Percentiles rank a stretch among this genome's conserved stretches.
Evolutionary conservation across 2,329 filamentous ascomycete genomes (phyloP).

Genomic region (Didymellaceae sp.): DNA sequence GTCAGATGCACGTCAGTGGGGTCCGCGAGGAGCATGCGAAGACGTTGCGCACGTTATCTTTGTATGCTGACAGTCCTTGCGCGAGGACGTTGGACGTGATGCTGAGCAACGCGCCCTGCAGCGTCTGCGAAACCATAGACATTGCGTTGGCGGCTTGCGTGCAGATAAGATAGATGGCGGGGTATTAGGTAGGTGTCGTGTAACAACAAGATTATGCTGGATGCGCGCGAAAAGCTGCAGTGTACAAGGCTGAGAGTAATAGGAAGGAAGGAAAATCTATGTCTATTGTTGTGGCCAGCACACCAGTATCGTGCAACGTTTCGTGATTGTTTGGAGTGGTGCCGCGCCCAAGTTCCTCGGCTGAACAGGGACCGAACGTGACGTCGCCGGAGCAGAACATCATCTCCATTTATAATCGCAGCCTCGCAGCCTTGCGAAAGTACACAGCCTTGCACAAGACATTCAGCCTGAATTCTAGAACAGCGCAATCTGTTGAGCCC

Average conservation of each 20-base stretch:
- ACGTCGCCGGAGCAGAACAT: slow-evolving; percentile 4
- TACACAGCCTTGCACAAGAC: neutral
- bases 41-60: slow-evolving; percentile 58
- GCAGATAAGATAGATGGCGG: neutral
- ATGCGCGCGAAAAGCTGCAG: neutral
- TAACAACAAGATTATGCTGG: neutral
- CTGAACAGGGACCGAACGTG: slow-evolving; percentile 1
- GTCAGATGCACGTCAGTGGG: slow-evolving; percentile 15
- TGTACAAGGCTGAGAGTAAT: neutral
- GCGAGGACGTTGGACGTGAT: slow-evolving; percentile 75
- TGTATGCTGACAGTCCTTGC: slow-evolving; percentile 71
- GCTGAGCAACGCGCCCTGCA: slow-evolving; percentile 71
- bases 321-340: slow-evolving; percentile 20
- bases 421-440: neutral
- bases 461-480: too few relatives aligned
- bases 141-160: slow-evolving; percentile 25
- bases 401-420: neutral
- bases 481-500: neutral
- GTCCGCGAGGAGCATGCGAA: neutral
- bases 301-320: slow-evolving; percentile 15
- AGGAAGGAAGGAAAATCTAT: neutral
- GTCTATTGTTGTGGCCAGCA: slow-evolving; percentile 19
- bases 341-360: slow-evolving; percentile 15
- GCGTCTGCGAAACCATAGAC: slow-evolving; percentile 46
- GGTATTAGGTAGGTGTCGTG: neutral